Percentiles rank a stretch among this genome's conserved stretches.
phyloP scores from a whole-genome alignment of 768 basidiomycete genomes.

The Boletales sp. region DNA sequence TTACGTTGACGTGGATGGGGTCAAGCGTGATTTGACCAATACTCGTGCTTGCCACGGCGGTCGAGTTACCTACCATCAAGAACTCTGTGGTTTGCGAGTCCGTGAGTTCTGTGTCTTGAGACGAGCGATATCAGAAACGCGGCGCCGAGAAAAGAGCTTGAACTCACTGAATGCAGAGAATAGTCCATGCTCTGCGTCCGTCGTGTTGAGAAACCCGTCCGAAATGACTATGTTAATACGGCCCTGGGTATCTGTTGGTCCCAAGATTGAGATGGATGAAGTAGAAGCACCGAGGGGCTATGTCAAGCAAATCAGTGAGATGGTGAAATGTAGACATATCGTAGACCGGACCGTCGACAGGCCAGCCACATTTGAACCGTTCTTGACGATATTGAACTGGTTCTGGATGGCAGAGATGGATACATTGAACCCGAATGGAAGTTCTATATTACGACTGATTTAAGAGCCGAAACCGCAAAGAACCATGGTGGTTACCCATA shows the following conservation, averaged over 20 bases:
- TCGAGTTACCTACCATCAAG: constrained; percentile 55
- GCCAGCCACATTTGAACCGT: constrained; percentile 50
- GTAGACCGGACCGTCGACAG: constrained; percentile 48
- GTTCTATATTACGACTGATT: constrained; percentile 35
- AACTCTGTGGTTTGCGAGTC: constrained; percentile 47
- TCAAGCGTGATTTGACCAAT: constrained; percentile 67
- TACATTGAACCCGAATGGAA: constrained; percentile 70
- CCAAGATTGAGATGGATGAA: constrained; percentile 53
- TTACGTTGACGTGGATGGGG: constrained; percentile 69
- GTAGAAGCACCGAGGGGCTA: constrained; percentile 62
- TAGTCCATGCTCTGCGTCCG: constrained; percentile 42
- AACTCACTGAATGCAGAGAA: constrained; percentile 61
- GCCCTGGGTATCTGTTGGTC: constrained; percentile 55
- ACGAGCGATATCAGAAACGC: not conserved
- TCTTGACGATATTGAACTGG: constrained; percentile 56
- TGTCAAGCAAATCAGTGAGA: constrained; percentile 3
- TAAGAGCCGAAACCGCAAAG: not conserved
- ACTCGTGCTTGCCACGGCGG: constrained; percentile 56
- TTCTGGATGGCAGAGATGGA: constrained; percentile 61
- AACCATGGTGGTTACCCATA: constrained; percentile 40
- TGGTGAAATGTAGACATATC: not conserved
- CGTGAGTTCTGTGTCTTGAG: constrained; percentile 54
- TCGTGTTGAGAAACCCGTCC: constrained; percentile 48
- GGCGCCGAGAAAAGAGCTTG: not conserved
- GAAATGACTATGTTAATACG: constrained; percentile 61